Evolutionary conservation across 2,329 filamentous ascomycete genomes (phyloP).

Genomic region (Paraphoma chrysanthemicola): DNA sequence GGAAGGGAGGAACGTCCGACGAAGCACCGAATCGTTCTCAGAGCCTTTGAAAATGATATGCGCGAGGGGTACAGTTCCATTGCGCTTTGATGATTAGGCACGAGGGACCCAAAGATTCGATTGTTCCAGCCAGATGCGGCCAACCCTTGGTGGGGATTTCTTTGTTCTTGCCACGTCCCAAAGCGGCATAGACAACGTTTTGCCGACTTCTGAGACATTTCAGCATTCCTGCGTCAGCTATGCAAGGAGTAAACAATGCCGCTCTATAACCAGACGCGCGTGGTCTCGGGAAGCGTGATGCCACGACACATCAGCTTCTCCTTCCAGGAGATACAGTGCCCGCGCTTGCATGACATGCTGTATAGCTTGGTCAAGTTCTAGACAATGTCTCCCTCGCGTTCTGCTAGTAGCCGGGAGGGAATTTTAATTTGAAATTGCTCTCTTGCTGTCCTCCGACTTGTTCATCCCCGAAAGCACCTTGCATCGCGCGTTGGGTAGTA

Average conservation of each 20-base stretch:
- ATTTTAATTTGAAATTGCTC: constrained; percentile 35
- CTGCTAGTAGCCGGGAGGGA: constrained; percentile 41
- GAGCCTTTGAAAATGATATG: constrained; percentile 46
- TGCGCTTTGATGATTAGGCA: constrained; percentile 30
- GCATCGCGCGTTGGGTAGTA: constrained; percentile 19
- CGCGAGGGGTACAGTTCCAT: constrained; percentile 16
- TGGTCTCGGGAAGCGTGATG: constrained; percentile 23
- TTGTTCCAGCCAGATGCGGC: constrained; percentile 46
- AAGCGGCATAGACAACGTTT: constrained; percentile 39
- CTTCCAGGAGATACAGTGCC: constrained; percentile 7
- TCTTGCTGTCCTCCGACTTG: constrained; percentile 18
- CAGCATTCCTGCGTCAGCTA: constrained; percentile 32
- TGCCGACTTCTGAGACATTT: constrained; percentile 41
- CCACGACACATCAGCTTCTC: constrained; percentile 10
- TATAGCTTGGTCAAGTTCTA: constrained; percentile 20
- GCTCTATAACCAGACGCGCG: constrained; percentile 17
- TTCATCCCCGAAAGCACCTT: not conserved
- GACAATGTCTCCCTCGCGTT: constrained; percentile 16
- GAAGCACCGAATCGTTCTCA: constrained; percentile 25
- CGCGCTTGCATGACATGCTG: constrained; percentile 1
- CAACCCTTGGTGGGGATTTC: constrained; percentile 38
- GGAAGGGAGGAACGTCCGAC: constrained; percentile 32
- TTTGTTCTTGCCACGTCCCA: constrained; percentile 43
- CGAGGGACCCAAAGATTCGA: constrained; percentile 39
- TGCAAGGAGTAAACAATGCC: constrained; percentile 47